These are phyloP conservation scores for Talaromyces pinophilus DNA, from an alignment of 2,329 filamentous ascomycete genomes.

Conservation along the genomic window DNA sequence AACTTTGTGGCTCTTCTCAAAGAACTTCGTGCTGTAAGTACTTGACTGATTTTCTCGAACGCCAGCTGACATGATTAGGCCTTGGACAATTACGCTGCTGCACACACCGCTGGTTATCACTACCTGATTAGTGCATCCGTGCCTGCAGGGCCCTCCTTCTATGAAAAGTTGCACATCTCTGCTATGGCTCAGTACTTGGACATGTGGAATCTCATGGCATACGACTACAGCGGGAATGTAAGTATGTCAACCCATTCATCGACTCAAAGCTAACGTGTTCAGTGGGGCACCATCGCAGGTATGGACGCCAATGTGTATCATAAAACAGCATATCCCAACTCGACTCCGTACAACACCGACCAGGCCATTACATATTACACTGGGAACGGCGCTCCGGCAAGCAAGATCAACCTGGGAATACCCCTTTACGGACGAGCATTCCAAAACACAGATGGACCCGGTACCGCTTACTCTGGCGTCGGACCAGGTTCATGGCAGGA, in stretches of 20 bases:
- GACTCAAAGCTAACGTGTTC: not conserved
- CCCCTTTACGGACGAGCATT: constrained; percentile 90
- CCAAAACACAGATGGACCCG: constrained; percentile 72
- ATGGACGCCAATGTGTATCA: constrained; percentile 67
- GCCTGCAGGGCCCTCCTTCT: constrained; percentile 46
- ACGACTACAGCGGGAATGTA: constrained; percentile 61
- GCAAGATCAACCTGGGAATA: constrained; percentile 87
- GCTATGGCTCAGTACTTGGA: constrained; percentile 52
- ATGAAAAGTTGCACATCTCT: constrained; percentile 45
- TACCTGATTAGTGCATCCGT: constrained; percentile 51
- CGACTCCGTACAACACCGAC: constrained; percentile 77
- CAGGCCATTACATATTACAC: constrained; percentile 72
- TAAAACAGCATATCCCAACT: constrained; percentile 56
- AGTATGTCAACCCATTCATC: not conserved
- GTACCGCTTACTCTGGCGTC: constrained; percentile 67
- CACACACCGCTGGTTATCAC: constrained; percentile 42
- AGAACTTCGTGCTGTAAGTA: constrained; percentile 31
- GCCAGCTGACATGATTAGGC: constrained; percentile 42
- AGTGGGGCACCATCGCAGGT: constrained; percentile 22
- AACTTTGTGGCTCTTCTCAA: constrained; percentile 41
- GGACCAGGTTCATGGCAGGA: constrained; percentile 71
- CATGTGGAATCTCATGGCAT: constrained; percentile 70
- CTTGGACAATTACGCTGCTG: constrained; percentile 48
- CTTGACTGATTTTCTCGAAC: not conserved
- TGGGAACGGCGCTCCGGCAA: constrained; percentile 60